Evolutionary conservation across 2,329 filamentous ascomycete genomes (phyloP).

Genomic region (Neofusicoccum umdonicola): DNA sequence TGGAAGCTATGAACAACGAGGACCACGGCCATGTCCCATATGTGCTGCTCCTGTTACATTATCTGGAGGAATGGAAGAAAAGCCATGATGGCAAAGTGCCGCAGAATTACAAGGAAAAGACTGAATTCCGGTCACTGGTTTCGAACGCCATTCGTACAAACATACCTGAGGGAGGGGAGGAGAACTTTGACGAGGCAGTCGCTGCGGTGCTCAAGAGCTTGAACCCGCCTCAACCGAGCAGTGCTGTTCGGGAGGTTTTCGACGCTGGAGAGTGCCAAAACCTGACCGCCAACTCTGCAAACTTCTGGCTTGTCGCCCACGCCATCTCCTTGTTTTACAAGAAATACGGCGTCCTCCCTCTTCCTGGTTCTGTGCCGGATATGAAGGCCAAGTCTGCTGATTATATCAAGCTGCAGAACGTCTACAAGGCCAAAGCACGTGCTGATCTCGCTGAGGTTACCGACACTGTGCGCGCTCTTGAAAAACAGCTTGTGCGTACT

Average conservation of each 20-base stretch:
- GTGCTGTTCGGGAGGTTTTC: slow-evolving; percentile 74
- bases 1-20: slow-evolving; percentile 70
- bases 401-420: slow-evolving; percentile 85
- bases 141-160: slow-evolving; percentile 64
- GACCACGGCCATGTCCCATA: slow-evolving; percentile 92
- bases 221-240: slow-evolving; percentile 64
- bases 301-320: slow-evolving; percentile 86
- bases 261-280: slow-evolving; percentile 61
- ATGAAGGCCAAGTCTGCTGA: slow-evolving; percentile 95
- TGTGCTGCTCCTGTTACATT: slow-evolving; percentile 76
- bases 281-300: slow-evolving; percentile 50
- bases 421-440: slow-evolving; percentile 87
- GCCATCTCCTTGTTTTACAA: slow-evolving; percentile 76
- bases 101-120: slow-evolving; percentile 79
- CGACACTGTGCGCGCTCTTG: slow-evolving; percentile 57
- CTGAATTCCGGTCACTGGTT: slow-evolving; percentile 72
- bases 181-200: slow-evolving; percentile 94
- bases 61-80: slow-evolving; percentile 76
- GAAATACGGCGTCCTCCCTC: slow-evolving; percentile 70
- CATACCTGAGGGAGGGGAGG: slow-evolving; percentile 82
- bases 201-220: slow-evolving; percentile 87
- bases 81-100: slow-evolving; percentile 68
- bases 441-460: slow-evolving; percentile 75
- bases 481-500: slow-evolving; percentile 49
- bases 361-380: slow-evolving; percentile 86